These are phyloP conservation scores for Pestalotiopsis sp. DNA, from an alignment of 2,329 filamentous ascomycete species.

Conservation along the genomic window DNA sequence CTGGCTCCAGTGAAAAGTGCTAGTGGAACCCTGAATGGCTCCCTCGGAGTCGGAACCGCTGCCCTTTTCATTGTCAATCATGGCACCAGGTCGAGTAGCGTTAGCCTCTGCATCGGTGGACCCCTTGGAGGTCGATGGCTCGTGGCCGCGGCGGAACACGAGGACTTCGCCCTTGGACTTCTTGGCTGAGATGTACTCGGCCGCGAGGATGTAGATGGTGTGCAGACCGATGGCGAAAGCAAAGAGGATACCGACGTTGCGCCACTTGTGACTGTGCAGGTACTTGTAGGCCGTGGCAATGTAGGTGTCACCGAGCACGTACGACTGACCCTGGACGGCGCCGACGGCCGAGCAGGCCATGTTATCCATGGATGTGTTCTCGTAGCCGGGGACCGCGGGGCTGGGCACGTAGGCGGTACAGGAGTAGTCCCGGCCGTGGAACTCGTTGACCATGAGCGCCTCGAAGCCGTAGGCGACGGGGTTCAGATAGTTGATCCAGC, in stretches of 20 bases:
- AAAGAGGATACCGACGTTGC: conserved; percentile 63
- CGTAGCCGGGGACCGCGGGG: conserved; percentile 33
- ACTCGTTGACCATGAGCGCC: conserved; percentile 82
- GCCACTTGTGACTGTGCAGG: conserved; percentile 63
- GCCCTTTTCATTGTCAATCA: neutral
- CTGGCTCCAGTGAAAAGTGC: conserved; percentile 81
- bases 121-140: conserved; percentile 37
- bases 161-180: conserved; percentile 79
- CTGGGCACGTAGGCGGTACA: conserved; percentile 52
- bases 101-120: neutral
- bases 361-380: conserved; percentile 37
- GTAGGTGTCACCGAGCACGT: conserved; percentile 62
- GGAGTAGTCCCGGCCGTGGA: conserved; percentile 63
- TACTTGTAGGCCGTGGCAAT: conserved; percentile 60
- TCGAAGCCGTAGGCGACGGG: conserved; percentile 83
- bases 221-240: conserved; percentile 67
- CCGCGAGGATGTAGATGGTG: conserved; percentile 62
- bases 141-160: conserved; percentile 72
- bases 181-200: conserved; percentile 66
- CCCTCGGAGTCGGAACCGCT: neutral
- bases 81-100: neutral
- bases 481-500: conserved; percentile 68
- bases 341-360: conserved; percentile 63
- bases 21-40: neutral
- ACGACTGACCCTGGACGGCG: conserved; percentile 51